These are phyloP conservation scores for Yamadazyma philogaea DNA, from an alignment of 805 yeast genomes.

Conservation along the genomic window DNA sequence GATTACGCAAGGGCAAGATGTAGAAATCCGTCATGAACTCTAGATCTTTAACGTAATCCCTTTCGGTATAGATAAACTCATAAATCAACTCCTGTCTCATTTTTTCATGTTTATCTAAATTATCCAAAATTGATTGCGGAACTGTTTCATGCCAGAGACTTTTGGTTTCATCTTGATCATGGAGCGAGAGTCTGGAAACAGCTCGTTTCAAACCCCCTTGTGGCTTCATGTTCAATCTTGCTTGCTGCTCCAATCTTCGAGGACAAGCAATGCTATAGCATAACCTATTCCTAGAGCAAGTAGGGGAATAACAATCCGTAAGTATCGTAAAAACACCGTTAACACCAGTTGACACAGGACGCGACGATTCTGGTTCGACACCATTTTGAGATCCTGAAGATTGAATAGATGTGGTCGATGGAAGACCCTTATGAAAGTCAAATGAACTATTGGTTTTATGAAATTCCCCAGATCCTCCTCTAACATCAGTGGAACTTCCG, in stretches of 20 bases:
- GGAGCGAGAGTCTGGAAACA: constrained; percentile 63
- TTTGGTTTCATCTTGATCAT: constrained; percentile 69
- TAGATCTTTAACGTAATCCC: constrained; percentile 91
- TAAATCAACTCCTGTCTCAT: constrained; percentile 94
- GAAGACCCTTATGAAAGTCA: constrained; percentile 13
- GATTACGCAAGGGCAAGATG: constrained; percentile 84
- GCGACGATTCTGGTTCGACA: constrained; percentile 13
- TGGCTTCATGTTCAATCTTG: constrained; percentile 82
- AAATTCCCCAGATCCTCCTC: background rate
- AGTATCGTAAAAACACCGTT: constrained; percentile 91
- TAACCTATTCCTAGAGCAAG: constrained; percentile 82
- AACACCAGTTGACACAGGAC: constrained; percentile 38
- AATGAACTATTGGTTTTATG: background rate
- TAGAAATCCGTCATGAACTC: constrained; percentile 92
- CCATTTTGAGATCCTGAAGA: constrained; percentile 3
- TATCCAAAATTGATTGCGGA: constrained; percentile 70
- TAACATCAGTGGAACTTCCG: constrained; percentile 19
- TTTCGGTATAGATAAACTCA: constrained; percentile 89
- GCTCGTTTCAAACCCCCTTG: constrained; percentile 81
- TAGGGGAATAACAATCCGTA: constrained; percentile 95
- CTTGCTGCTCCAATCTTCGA: constrained; percentile 91
- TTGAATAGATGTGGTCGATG: constrained; percentile 16
- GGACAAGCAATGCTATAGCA: constrained; percentile 98
- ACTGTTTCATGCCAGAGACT: constrained; percentile 94
- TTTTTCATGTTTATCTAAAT: constrained; percentile 77